These are phyloP conservation scores for Alloascoidea africana DNA, from an alignment of 805 yeast genomes.

Conservation along the genomic window DNA sequence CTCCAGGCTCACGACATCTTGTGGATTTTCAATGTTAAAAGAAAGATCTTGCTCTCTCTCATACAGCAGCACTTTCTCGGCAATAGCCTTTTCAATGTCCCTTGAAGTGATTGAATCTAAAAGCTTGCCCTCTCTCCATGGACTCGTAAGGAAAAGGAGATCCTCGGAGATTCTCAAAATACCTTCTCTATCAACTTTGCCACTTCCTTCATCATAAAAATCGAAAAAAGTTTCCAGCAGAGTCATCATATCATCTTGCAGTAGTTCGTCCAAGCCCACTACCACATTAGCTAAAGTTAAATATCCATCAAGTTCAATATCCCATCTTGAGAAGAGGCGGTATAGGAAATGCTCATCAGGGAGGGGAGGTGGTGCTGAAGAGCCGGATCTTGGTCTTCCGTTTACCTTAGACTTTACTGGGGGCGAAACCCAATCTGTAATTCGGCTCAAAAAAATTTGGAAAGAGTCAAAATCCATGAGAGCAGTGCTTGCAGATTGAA, in stretches of 20 bases:
- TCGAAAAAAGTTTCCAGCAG: slow-evolving; percentile 66
- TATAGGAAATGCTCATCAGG: slow-evolving; percentile 30
- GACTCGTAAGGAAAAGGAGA: slow-evolving; percentile 62
- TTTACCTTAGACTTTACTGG: not conserved
- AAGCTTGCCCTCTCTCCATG: slow-evolving; percentile 66
- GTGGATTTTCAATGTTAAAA: slow-evolving; percentile 15
- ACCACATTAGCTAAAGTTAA: slow-evolving; percentile 58
- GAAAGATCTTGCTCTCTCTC: too few species aligned
- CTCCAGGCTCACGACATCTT: too few species aligned
- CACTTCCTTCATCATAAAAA: slow-evolving; percentile 42
- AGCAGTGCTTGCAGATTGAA: slow-evolving; percentile 43
- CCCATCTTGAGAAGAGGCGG: slow-evolving; percentile 62
- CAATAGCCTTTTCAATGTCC: slow-evolving; percentile 23
- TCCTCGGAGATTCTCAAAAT: slow-evolving; percentile 82
- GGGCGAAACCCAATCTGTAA: slow-evolving; percentile 87
- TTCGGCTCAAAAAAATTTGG: slow-evolving; percentile 55
- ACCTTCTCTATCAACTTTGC: slow-evolving; percentile 59
- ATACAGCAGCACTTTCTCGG: too few species aligned
- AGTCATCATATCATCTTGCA: slow-evolving; percentile 63
- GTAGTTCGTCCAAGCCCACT: slow-evolving; percentile 53
- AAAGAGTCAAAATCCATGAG: slow-evolving; percentile 64
- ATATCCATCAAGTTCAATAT: slow-evolving; percentile 28
- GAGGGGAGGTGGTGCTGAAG: slow-evolving; percentile 20
- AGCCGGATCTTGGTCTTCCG: not conserved
- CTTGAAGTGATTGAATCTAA: slow-evolving; percentile 51